A percentile compares a stretch with the other conserved stretches of the same genome.
Evolutionary conservation across 2,329 filamentous ascomycete genomes (phyloP).

Genomic region (Salinomyces thailandicus): DNA sequence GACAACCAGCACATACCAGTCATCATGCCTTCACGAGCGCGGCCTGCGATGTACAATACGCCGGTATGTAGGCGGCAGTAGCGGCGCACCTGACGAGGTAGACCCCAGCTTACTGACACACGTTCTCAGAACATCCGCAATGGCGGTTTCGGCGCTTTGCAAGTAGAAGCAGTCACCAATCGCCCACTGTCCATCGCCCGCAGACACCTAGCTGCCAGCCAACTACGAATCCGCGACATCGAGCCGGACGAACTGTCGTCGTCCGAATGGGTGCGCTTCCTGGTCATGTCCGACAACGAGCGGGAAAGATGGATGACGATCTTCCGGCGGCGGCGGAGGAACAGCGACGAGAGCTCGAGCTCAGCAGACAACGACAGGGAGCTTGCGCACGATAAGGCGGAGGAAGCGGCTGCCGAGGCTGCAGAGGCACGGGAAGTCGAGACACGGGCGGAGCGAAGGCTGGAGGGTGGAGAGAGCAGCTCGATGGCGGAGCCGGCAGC

Average conservation of each 20-base stretch:
- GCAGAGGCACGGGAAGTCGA: conserved; percentile 15
- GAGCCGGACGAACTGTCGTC: conserved; percentile 25
- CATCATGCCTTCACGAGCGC: conserved; percentile 9
- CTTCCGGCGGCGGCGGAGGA: conserved; percentile 19
- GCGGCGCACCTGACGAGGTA: too few relatives aligned
- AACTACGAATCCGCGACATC: conserved; percentile 27
- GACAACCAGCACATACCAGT: too few relatives aligned
- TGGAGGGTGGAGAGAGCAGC: background rate
- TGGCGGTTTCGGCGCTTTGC: conserved; percentile 25
- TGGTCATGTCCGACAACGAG: conserved; percentile 25
- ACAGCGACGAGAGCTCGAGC: conserved; percentile 13
- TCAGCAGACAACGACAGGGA: conserved; percentile 12
- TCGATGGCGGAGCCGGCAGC: conserved; percentile 1
- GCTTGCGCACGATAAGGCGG: conserved; percentile 19
- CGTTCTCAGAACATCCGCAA: conserved; percentile 18
- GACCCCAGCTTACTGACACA: background rate
- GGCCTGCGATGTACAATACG: conserved; percentile 27
- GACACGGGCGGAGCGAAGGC: conserved; percentile 5
- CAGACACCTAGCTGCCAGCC: conserved; percentile 23
- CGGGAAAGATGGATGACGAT: conserved; percentile 25
- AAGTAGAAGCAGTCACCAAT: conserved; percentile 26
- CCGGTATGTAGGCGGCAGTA: conserved; percentile 10
- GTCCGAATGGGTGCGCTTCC: conserved; percentile 26
- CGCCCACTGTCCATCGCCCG: conserved; percentile 25
- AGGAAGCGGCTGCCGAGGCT: conserved; percentile 22